Base-by-base conservation (phyloP, 2,329 filamentous ascomycete species). In the Pseudocercospora fijiensis region DNA sequence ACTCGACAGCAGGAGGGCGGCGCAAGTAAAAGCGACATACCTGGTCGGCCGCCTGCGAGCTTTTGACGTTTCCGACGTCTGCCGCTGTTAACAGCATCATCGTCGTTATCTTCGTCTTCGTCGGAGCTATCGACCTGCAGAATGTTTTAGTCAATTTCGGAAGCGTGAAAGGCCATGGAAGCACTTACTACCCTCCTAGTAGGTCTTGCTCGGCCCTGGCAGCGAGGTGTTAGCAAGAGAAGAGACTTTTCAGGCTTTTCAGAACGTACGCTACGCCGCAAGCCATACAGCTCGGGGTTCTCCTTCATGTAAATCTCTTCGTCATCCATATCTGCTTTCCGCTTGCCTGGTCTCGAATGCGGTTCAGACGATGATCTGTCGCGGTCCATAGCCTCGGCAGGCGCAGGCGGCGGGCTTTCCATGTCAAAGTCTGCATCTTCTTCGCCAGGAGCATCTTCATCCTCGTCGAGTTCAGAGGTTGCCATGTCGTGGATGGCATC, bases 211-310 rank as follows among this genome's bases (percentile, higher is more conserved):
- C 87, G 85, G 75, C 84, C 81, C 83, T 84, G 67, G 33, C 61
- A 58, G 65, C 57, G 63, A 58, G 58, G 53, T 67, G 73, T 80
- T 73, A 80, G 77, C 57, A 52, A 45, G 37, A 76, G 68, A 55
- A 56, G 53, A 26, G 52, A 43, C 61, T 33, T 45, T 28, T 22
- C 37, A 51, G 41, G 49, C 52, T 61, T 24, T 56, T 61, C 37
- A 61, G 57, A 37, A 79, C 90, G 67, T 88, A 95, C 93, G 81
- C 95, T 99, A 80, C 95, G 87, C 71, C 95, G 88, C 70, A 99
- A 83, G 55, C 95, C 95, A 81, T 98, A 99, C 8, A 99, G 83
- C 79, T 96, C 92, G 51, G 95, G 95, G 73, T 99, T 96, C 74
- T 91, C 90, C 72, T 89, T 85, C 72, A 98, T 96, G 74, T 88